Evolutionary conservation across 2,329 filamentous ascomycete species (phyloP), one percentile per base, ranked within the genome.

Genomic region (Remersonia thermophila): DNA sequence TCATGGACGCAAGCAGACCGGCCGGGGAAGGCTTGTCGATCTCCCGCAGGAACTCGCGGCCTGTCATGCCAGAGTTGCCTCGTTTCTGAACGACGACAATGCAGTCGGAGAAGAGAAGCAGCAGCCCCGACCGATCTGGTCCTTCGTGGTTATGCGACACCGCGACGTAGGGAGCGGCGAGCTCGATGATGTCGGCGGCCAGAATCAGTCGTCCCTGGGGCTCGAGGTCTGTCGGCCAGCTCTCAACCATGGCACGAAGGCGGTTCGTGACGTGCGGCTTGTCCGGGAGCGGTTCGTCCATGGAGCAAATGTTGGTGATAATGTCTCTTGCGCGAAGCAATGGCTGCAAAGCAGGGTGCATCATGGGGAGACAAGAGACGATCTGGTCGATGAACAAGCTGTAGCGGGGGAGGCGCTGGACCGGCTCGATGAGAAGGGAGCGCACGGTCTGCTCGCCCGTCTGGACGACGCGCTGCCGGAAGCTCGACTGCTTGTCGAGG

Each of bases 371-470:
- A 42, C 82, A 86, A 46, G 80, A 77, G 32, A 91, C 74, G 52
- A 98, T 95, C 51, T 93, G 87, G 61, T 98, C 91, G 49, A 98
- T 96, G 53, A 96, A 80, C 26, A 98, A 67, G 51, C 85, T 95
- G 61, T 98, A 98, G 17, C 91, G 80, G 17, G 91, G 91, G 35
- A 98, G 69, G 35, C 91, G 73, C 57, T 98, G 91, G 1, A 98
- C 87, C 2, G 91, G 91, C 58, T 98, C 91, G 55, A 98, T 98
- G 37, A 98, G 71, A 44, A 91, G 73, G 3, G 91, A 96, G 33
- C 84, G 86, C 36, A 96, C 71, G 39, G 78, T 74, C 60, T 98
- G 91, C 56, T 96, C 91, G 37, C 91, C 89, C 2, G 81, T 81
- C 45, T 87, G 77, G 35, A 83, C 75, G 3, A 95, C 75, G 31